Evolutionary conservation across 2,329 filamentous ascomycete species (phyloP).

Genomic region (Sclerotinia spermophila): DNA sequence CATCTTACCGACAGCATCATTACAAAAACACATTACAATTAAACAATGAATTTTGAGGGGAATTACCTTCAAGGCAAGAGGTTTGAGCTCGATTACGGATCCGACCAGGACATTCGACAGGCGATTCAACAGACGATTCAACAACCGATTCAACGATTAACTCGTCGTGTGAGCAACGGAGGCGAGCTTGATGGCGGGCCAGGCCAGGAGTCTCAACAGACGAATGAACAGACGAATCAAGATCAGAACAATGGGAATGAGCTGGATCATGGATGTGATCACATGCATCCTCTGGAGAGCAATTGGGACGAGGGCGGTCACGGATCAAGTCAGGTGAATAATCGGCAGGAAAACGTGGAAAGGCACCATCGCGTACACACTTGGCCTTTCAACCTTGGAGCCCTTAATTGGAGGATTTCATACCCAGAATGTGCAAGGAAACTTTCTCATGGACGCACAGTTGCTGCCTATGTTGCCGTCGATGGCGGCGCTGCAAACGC

Average conservation of each 20-base stretch:
- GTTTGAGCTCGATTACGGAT: neutral
- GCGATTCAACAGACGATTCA: neutral
- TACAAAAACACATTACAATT: neutral
- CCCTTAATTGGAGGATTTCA: neutral
- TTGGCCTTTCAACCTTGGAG: neutral
- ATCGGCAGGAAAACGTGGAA: neutral
- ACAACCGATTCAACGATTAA: neutral
- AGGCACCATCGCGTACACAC: neutral
- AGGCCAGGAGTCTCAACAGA: neutral
- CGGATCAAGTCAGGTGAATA: neutral
- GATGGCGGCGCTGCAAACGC: neutral
- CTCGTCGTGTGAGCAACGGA: neutral
- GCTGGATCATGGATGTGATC: neutral
- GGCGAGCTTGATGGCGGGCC: neutral
- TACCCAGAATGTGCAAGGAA: neutral
- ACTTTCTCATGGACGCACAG: neutral
- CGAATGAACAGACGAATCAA: neutral
- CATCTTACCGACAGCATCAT: neutral
- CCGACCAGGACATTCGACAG: neutral
- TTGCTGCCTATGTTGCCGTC: neutral
- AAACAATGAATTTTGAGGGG: neutral
- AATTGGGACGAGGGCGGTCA: neutral
- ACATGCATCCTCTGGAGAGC: neutral
- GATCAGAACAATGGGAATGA: neutral
- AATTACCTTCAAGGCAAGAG: no score